These are phyloP conservation scores for Xylaria sp. DNA, from an alignment of 2,329 filamentous ascomycete species.

Conservation along the genomic window DNA sequence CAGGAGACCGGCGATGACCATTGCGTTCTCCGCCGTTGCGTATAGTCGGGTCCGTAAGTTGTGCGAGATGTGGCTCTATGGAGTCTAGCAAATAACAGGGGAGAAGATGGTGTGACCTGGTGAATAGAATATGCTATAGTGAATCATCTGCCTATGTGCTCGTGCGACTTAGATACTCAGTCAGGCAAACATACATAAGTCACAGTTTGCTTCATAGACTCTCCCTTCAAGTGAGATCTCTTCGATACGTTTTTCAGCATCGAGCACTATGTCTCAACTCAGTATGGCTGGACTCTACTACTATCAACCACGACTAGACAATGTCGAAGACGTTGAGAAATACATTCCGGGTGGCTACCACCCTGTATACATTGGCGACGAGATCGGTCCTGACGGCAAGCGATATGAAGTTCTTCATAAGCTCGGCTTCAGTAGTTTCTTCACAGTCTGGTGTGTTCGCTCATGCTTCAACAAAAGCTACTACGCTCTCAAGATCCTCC, in stretches of 20 bases:
- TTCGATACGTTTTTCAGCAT: background rate
- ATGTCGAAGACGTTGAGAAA: background rate
- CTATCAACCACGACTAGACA: background rate
- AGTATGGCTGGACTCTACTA: background rate
- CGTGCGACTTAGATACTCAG: background rate
- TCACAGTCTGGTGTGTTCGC: background rate
- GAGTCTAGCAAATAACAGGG: no score
- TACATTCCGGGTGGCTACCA: background rate
- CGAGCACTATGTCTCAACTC: background rate
- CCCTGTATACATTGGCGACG: background rate
- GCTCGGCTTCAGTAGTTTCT: background rate
- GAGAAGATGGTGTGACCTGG: no score
- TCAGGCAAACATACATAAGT: background rate
- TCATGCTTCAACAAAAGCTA: background rate
- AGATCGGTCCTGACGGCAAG: background rate
- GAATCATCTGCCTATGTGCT: background rate
- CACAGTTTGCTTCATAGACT: background rate
- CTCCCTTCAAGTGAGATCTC: background rate
- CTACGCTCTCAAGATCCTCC: conserved; percentile 1
- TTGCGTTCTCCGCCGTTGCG: no score
- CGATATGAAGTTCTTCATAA: background rate
- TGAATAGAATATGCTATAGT: background rate
- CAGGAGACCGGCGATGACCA: no score
- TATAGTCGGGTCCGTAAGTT: no score
- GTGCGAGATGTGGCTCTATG: no score